Percentiles rank a stretch among this genome's conserved stretches.
These are phyloP conservation scores for Aphanomyces stellatus DNA, from an alignment of 352 stramenopile genomes.

Conservation along the genomic window DNA sequence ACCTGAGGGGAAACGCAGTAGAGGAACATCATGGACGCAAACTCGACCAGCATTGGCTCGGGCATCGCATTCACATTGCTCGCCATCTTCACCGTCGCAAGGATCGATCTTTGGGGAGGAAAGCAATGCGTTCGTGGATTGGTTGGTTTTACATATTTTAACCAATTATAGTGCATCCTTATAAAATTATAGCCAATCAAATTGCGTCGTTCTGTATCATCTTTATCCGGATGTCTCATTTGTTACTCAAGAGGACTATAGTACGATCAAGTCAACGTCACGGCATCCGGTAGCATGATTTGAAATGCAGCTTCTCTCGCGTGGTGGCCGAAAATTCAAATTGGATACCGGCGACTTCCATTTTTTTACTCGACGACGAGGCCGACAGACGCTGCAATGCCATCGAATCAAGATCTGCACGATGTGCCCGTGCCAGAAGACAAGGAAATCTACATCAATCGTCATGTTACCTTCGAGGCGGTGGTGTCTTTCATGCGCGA, in stretches of 20 bases:
- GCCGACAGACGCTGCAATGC: not conserved
- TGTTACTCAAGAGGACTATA: too few relatives aligned
- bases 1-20: constrained; percentile 1
- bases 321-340: too few relatives aligned
- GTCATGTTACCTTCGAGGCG: too few relatives aligned
- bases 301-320: too few relatives aligned
- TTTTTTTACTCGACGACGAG: not conserved
- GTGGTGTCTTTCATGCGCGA: too few relatives aligned
- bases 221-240: too few relatives aligned
- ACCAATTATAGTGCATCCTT: not conserved
- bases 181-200: not conserved
- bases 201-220: too few relatives aligned
- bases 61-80: constrained; percentile 13
- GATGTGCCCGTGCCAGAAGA: not conserved
- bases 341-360: not conserved
- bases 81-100: not conserved
- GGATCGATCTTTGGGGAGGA: not conserved
- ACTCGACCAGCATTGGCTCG: constrained; percentile 7
- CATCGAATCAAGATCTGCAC: not conserved
- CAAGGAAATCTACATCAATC: not conserved
- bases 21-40: not conserved
- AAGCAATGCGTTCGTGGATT: not conserved
- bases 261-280: too few relatives aligned
- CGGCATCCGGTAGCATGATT: too few relatives aligned
- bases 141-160: not conserved